Base-by-base conservation (phyloP, 495 filamentous ascomycete genomes). In the Thermothielavioides terrestris region DNA sequence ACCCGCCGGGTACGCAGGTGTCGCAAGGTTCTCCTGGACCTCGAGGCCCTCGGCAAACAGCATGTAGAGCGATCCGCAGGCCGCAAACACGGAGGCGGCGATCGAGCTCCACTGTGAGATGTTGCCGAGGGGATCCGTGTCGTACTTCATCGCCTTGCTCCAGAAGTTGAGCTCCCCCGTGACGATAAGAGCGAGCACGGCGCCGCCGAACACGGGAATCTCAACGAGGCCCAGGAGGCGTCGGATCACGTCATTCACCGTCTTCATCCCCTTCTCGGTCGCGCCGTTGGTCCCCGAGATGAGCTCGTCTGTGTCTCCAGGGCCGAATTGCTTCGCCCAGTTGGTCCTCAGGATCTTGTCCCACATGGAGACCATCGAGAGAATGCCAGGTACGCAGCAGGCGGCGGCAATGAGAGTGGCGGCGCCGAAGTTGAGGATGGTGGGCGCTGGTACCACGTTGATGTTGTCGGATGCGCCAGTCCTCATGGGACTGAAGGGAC, bases 151-250 rank as follows among this genome's bases (percentile, higher is more conserved):
- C 44, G 68, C 68, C 0, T 2, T 0, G 44, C 76, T 81, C 52
- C 63, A 80, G 53, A 83, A 80, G 50, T 83, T 83, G 50, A 62
- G 63, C 52, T 82, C 80, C 10, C 80, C 79, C 7, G 73, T 60
- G 18, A 77, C 57, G 42, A 83, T 59, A 41, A 83, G 74, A 3
- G 72, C 74, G 7, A 80, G 41, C 4, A 81, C 73, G 14, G 72
- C 76, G 39, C 64, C 76, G 27, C 60, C 66, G 25, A 80, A 79
- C 0, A 83, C 45, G 0, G 77, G 77, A 32, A 78, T 60, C 46
- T 78, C 76, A 14, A 79, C 58, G 22, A 70, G 67, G 34, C 66
- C 66, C 30, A 79, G 50, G 49, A 75, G 71, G 12, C 54, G 40
- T 28, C 70, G 60, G 12, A 81, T 66, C 34, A 56, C 52, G 0